These are phyloP conservation scores for Gossypium sturtianum DNA, from an alignment of 345 rosid genomes.

Conservation along the genomic window DNA sequence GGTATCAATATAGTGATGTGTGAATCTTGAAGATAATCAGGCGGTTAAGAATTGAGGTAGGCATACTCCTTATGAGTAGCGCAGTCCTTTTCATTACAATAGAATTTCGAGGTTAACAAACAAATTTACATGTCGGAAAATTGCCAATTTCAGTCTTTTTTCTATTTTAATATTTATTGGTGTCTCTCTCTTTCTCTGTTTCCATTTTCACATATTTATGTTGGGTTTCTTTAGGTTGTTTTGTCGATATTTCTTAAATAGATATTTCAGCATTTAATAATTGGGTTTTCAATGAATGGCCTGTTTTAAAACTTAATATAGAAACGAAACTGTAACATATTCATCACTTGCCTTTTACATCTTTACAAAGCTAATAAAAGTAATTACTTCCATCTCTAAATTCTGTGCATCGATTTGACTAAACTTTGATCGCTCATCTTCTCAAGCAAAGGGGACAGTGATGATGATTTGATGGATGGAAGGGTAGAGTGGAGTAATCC, in stretches of 20 bases:
- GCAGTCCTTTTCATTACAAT: not conserved
- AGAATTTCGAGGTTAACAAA: constrained; percentile 1
- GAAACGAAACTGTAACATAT: not conserved
- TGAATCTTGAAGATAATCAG: constrained; percentile 11
- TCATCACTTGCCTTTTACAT: not conserved
- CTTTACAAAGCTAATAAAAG: not conserved
- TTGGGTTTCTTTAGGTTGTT: not conserved
- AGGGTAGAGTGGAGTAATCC: not conserved
- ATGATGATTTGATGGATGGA: not conserved
- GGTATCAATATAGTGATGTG: constrained; percentile 15
- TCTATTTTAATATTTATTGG: no score
- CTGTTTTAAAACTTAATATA: not conserved
- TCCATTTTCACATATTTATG: not conserved
- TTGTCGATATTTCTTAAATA: not conserved
- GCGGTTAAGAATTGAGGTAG: constrained; percentile 16
- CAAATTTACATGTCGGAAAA: constrained; percentile 15
- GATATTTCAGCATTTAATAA: not conserved
- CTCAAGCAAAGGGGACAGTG: not conserved
- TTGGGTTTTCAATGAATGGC: not conserved
- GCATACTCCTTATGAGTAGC: not conserved
- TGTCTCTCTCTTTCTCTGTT: not conserved
- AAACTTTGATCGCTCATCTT: not conserved
- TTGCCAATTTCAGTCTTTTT: not conserved
- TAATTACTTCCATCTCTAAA: not conserved
- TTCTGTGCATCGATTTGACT: not conserved